These are phyloP conservation scores for Nothopassalora personata DNA, from an alignment of 2,329 filamentous ascomycete species.

Conservation along the genomic window DNA sequence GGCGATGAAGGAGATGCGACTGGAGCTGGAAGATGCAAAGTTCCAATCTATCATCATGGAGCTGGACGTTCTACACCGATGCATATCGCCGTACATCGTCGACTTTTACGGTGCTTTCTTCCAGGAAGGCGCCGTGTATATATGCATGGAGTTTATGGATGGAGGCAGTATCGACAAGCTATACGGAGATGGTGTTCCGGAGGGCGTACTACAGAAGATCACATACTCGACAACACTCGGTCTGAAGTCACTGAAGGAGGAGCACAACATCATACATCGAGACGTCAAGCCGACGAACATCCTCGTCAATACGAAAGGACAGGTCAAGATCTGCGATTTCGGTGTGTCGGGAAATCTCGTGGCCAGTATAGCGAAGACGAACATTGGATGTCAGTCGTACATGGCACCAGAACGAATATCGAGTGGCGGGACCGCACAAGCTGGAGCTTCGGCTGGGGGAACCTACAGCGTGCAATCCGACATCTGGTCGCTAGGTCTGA, in stretches of 20 bases:
- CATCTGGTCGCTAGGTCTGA: constrained; percentile 92
- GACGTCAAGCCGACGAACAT: constrained; percentile 99
- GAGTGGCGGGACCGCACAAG: constrained; percentile 70
- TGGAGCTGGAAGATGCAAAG: constrained; percentile 94
- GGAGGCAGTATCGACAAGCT: constrained; percentile 96
- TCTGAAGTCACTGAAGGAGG: constrained; percentile 87
- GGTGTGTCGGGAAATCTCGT: constrained; percentile 95
- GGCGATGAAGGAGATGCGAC: constrained; percentile 98
- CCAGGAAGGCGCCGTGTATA: constrained; percentile 97
- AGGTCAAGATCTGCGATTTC: constrained; percentile 98
- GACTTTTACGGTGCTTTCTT: constrained; percentile 99
- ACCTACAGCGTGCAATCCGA: constrained; percentile 98
- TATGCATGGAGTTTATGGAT: constrained; percentile 99
- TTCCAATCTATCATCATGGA: constrained; percentile 98
- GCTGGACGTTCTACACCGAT: constrained; percentile 90
- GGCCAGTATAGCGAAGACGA: constrained; percentile 95
- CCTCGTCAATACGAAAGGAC: constrained; percentile 78
- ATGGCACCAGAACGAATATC: constrained; percentile 97
- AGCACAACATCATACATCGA: constrained; percentile 98
- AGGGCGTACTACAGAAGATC: constrained; percentile 82
- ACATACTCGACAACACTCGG: constrained; percentile 86
- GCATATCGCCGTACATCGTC: constrained; percentile 91
- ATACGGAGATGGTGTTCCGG: constrained; percentile 84
- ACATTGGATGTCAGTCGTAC: constrained; percentile 98
- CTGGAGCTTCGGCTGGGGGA: constrained; percentile 64